Evolutionary conservation across 306 rosid genomes (phyloP), one percentile per base, ranked within the genome.

Genomic region (Ammopiptanthus mongolicus): DNA sequence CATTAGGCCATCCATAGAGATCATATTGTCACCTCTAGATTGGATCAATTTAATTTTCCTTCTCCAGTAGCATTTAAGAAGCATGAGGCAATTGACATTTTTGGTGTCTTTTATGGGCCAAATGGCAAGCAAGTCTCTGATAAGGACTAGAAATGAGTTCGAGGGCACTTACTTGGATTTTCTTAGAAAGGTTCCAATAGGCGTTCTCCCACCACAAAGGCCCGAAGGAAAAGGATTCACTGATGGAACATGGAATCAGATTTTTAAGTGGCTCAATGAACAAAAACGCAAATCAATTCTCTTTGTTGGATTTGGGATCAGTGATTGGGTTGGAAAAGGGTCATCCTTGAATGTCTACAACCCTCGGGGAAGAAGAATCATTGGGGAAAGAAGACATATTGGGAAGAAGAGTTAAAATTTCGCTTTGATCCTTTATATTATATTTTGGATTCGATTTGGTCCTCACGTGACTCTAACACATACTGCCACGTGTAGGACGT

Each of bases 271-370:
- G 86, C 73, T 83, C 8, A 52, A 74, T 18, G 42, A 53, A 6
- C 73, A 61, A 46, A 19, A 60, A 0, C 48, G 69, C 6, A 65
- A 28, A 48, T 61, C 81, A 6, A 83, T 78, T 1, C 74, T 78
- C 23, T 78, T 74, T 25, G 81, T 78, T 1, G 78, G 78, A 19
- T 83, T 78, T 31, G 86, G 81, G 77, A 80, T n/a, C n/a, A n/a
- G n/a, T n/a, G n/a, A n/a, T n/a, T n/a, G n/a, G n/a, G n/a, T n/a
- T n/a, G n/a, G n/a, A n/a, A n/a, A n/a, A n/a, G n/a, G n/a, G n/a
- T n/a, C n/a, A n/a, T n/a, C n/a, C n/a, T n/a, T n/a, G n/a, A n/a
- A n/a, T n/a, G n/a, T n/a, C n/a, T n/a, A n/a, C n/a, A n/a, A n/a
- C n/a, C n/a, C n/a, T n/a, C n/a, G n/a, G n/a, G n/a, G n/a, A n/a